Conservation (phyloP, 495 filamentous ascomycete species). For the Neurospora sp. region DNA sequence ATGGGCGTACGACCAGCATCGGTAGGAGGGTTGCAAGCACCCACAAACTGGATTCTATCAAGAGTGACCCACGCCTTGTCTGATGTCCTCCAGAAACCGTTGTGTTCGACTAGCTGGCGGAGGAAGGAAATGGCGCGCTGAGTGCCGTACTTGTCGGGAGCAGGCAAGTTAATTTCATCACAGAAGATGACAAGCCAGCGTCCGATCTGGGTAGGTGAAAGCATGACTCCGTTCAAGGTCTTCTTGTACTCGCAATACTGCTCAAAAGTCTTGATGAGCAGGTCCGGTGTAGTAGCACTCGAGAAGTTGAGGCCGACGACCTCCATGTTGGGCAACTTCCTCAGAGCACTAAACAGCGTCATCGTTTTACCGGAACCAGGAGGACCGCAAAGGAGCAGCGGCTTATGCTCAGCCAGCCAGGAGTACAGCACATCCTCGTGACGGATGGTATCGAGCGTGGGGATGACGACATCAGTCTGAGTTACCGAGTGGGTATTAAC, state of each 20-base stretch:
- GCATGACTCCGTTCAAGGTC: slow-evolving; percentile 88
- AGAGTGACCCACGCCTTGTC: slow-evolving; percentile 98
- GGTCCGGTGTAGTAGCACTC: slow-evolving; percentile 92
- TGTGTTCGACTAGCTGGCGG: slow-evolving; percentile 93
- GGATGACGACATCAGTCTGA: slow-evolving; percentile 95
- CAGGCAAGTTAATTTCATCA: slow-evolving; percentile 98
- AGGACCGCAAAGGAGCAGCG: slow-evolving; percentile 88
- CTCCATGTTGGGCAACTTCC: slow-evolving; percentile 97
- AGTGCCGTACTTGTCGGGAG: slow-evolving; percentile 94
- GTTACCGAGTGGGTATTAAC: slow-evolving; percentile 96
- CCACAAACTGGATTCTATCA: slow-evolving; percentile 97
- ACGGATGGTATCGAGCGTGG: slow-evolving; percentile 89
- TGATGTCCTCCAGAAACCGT: slow-evolving; percentile 95
- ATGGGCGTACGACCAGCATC: slow-evolving; percentile 93
- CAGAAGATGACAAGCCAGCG: slow-evolving; percentile 98
- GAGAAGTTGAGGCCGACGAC: slow-evolving; percentile 98
- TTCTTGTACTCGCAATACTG: slow-evolving; percentile 99
- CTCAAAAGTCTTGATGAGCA: slow-evolving; percentile 97
- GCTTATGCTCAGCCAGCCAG: slow-evolving; percentile 98
- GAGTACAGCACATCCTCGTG: slow-evolving; percentile 98
- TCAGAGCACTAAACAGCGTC: slow-evolving; percentile 93
- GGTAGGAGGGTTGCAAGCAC: slow-evolving; percentile 97
- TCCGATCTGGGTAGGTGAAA: slow-evolving; percentile 92
- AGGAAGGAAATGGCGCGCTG: slow-evolving; percentile 96
- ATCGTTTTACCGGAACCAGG: slow-evolving; percentile 99